These are phyloP conservation scores for Claviceps purpurea DNA, from an alignment of 2,329 filamentous ascomycete genomes.

Conservation along the genomic window DNA sequence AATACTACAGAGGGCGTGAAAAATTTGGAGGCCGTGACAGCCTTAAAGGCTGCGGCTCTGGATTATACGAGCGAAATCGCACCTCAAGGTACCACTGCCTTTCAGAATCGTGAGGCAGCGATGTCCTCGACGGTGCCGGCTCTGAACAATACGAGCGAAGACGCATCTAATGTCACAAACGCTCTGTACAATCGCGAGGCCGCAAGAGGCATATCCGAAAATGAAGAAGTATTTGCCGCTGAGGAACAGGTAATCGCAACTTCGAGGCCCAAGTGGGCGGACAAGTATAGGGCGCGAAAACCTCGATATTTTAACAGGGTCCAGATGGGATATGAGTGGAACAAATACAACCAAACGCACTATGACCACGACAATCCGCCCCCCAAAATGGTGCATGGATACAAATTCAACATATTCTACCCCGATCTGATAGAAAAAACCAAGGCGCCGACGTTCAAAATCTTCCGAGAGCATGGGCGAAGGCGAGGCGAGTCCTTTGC, in stretches of 20 bases:
- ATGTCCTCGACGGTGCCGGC: conserved; percentile 14
- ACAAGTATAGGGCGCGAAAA: conserved; percentile 79
- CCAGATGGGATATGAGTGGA: conserved; percentile 99
- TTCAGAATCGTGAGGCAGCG: conserved; percentile 87
- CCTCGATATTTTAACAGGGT: conserved; percentile 96
- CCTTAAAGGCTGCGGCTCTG: background rate
- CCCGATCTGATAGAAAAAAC: conserved; percentile 91
- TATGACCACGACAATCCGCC: conserved; percentile 98
- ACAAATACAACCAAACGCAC: conserved; percentile 99
- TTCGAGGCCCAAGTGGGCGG: conserved; percentile 64
- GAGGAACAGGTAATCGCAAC: conserved; percentile 59
- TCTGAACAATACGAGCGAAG: conserved; percentile 42
- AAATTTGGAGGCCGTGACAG: conserved; percentile 82
- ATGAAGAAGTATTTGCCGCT: conserved; percentile 88
- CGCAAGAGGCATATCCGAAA: conserved; percentile 78
- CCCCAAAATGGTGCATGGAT: conserved; percentile 94
- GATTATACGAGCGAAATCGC: conserved; percentile 54
- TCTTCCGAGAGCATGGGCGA: conserved; percentile 83
- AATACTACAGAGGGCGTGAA: conserved; percentile 79
- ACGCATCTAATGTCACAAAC: conserved; percentile 77
- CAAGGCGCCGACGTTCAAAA: conserved; percentile 90
- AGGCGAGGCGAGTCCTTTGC: conserved; percentile 85
- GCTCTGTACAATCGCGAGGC: conserved; percentile 87
- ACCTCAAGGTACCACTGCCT: conserved; percentile 71
- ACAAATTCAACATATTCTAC: conserved; percentile 99